Conservation (phyloP, 208 protist genomes). For the Crithidia expoeki region DNA sequence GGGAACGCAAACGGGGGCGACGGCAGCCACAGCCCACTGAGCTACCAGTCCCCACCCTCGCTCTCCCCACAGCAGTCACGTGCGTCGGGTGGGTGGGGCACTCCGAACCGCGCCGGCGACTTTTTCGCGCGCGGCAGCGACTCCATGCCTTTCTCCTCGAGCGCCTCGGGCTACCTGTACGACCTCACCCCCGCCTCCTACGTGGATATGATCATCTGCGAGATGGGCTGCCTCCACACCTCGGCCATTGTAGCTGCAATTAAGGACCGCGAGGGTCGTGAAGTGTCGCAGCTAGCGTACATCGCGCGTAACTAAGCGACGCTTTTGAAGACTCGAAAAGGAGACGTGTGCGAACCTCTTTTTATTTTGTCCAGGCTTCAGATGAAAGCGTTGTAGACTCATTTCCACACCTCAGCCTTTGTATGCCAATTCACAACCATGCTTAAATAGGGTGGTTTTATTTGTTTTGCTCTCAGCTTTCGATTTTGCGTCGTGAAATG, state of each 20-base stretch:
- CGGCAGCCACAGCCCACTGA: conserved; percentile 29
- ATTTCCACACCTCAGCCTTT: no score
- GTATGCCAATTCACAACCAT: no score
- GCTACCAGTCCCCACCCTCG: conserved; percentile 22
- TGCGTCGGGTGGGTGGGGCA: conserved; percentile 22
- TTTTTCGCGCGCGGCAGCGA: conserved; percentile 12
- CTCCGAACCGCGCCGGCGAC: conserved; percentile 19
- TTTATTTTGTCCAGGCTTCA: no score
- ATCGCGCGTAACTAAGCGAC: conserved; percentile 18
- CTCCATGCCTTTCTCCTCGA: conserved; percentile 26
- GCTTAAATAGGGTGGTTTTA: no score
- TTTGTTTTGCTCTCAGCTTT: no score
- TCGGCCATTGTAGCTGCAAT: conserved; percentile 79
- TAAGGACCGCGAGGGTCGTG: conserved; percentile 65
- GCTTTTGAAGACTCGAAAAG: no score
- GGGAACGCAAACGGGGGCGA: not conserved
- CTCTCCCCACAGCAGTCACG: conserved; percentile 31
- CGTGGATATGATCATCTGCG: conserved; percentile 88
- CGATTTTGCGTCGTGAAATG: no score
- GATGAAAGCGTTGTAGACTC: not conserved
- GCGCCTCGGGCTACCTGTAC: conserved; percentile 72
- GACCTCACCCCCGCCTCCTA: conserved; percentile 78
- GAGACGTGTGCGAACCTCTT: no score
- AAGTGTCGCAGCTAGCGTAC: conserved; percentile 35
- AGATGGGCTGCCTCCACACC: conserved; percentile 84